Conservation (phyloP, 495 filamentous ascomycete species). For the Aspergillus haitiensis region DNA sequence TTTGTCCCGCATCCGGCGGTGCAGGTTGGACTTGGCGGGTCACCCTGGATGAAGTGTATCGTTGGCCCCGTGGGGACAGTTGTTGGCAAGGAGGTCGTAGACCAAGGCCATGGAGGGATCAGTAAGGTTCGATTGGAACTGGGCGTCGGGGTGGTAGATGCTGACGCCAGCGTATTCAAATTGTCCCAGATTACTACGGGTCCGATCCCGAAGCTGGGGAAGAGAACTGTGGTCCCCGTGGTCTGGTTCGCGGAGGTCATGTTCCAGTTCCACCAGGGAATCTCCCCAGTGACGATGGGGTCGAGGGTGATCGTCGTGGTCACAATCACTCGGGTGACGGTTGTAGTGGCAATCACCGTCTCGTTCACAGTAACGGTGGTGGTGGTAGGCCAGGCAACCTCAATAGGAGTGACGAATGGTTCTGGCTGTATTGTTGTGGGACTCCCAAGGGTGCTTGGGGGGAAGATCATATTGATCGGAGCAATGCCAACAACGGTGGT, state of each 20-base stretch:
- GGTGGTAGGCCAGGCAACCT: constrained; percentile 6
- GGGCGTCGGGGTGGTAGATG: background rate
- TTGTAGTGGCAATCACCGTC: background rate
- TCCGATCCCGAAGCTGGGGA: constrained; percentile 4
- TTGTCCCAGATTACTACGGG: constrained; percentile 8
- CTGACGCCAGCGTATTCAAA: background rate
- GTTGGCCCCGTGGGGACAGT: background rate
- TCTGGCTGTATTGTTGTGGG: constrained; percentile 1
- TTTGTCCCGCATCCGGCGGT: constrained; percentile 14
- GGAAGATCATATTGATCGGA: constrained; percentile 14
- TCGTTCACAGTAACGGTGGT: background rate
- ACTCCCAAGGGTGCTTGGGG: background rate
- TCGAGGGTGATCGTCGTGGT: background rate
- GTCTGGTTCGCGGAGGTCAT: background rate
- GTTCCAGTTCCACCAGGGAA: constrained; percentile 12
- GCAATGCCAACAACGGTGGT: background rate
- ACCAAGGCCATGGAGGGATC: constrained; percentile 13
- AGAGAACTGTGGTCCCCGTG: background rate
- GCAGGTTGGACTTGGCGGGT: constrained; percentile 12
- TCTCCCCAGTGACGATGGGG: background rate
- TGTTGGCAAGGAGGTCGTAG: background rate
- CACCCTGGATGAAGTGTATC: constrained; percentile 8
- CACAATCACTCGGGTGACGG: constrained; percentile 1
- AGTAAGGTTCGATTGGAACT: background rate
- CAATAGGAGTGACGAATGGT: background rate